Conservation (phyloP, 441 rosid species). For the Adansonia grandidieri region DNA sequence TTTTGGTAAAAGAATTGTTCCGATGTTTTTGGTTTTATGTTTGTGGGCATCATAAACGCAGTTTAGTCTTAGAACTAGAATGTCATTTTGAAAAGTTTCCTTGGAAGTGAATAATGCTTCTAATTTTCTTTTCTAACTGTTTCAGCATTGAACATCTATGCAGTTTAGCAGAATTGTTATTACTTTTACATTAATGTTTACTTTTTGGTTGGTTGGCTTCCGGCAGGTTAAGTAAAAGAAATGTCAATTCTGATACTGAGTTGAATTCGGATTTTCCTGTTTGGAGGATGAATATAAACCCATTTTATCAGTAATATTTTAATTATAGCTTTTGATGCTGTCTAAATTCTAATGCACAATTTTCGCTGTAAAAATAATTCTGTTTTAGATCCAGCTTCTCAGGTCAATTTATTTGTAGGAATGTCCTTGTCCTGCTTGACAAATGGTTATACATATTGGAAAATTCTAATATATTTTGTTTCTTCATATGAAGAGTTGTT, state of each 20-base stretch:
- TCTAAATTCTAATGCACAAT: neutral
- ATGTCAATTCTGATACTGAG: neutral
- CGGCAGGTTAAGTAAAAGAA: neutral
- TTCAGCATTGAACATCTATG: neutral
- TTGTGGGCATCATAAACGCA: neutral
- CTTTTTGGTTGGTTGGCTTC: neutral
- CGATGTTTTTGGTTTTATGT: neutral
- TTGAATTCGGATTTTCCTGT: neutral
- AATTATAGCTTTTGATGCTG: neutral
- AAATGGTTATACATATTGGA: neutral
- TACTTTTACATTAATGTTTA: neutral
- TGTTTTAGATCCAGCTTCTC: neutral
- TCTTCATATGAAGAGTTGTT: neutral
- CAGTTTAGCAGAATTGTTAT: neutral
- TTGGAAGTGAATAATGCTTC: slow-evolving; percentile 16
- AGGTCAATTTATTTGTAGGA: neutral
- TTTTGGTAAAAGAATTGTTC: slow-evolving; percentile 9
- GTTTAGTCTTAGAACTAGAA: slow-evolving; percentile 14
- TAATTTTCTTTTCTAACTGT: neutral
- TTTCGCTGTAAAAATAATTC: neutral
- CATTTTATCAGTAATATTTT: neutral
- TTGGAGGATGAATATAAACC: slow-evolving; percentile 12
- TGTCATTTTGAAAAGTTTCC: slow-evolving; percentile 9
- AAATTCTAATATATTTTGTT: neutral
- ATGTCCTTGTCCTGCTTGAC: neutral